Percentiles rank a stretch among this genome's conserved stretches.
Evolutionary conservation across 495 filamentous ascomycete species (phyloP).

Genomic region (Elasticomyces elasticus): DNA sequence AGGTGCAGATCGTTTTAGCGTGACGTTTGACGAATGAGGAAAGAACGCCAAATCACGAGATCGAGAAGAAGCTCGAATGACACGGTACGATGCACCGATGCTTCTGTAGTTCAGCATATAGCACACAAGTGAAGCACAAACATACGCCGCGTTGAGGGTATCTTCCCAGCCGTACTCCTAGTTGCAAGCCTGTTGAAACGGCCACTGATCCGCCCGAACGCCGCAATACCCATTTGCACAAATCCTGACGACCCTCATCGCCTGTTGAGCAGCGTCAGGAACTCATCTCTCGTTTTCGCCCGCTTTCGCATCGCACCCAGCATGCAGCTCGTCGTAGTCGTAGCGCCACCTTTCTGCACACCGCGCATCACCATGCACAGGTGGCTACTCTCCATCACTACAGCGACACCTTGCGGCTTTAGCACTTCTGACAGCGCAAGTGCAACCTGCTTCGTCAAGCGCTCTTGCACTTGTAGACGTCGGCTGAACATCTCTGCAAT

Average conservation of each 20-base stretch:
- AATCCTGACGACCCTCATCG: too few species aligned
- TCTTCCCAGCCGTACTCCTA: slow-evolving; percentile 10
- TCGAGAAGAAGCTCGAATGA: neutral
- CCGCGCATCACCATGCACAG: slow-evolving; percentile 98
- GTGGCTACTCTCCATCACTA: slow-evolving; percentile 95
- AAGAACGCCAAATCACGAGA: neutral
- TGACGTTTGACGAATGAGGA: neutral
- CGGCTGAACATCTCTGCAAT: slow-evolving; percentile 97
- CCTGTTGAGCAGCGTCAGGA: slow-evolving; percentile 70
- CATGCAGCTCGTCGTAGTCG: slow-evolving; percentile 91
- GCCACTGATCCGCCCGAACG: slow-evolving; percentile 4
- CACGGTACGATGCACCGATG: neutral
- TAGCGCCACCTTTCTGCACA: slow-evolving; percentile 77
- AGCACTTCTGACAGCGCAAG: slow-evolving; percentile 86
- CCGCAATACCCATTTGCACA: neutral
- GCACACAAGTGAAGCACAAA: neutral
- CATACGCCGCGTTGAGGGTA: slow-evolving; percentile 19
- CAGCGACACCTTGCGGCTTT: slow-evolving; percentile 86
- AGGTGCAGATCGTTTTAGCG: neutral
- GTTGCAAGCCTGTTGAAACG: slow-evolving; percentile 20
- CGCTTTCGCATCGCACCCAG: slow-evolving; percentile 85
- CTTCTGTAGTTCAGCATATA: neutral
- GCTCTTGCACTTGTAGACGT: slow-evolving; percentile 87
- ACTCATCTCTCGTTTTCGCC: slow-evolving; percentile 90
- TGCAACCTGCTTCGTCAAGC: slow-evolving; percentile 90